phyloP scores from a whole-genome alignment of 1,284 basidiomycete species.

The Marasmius tenuissimus region DNA sequence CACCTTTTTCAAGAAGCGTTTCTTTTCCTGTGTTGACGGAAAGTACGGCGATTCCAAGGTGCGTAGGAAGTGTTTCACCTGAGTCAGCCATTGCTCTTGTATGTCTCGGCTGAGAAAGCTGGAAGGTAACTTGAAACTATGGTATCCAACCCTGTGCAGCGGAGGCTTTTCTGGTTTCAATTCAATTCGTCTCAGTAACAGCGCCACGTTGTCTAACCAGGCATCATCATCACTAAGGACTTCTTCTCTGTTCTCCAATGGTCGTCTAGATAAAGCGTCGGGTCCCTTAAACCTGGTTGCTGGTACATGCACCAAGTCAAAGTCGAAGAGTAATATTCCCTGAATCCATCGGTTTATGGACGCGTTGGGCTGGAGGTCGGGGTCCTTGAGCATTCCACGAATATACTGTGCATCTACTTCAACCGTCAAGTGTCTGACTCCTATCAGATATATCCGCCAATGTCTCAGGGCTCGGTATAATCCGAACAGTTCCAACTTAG shows the following conservation, averaged over 20 bases:
- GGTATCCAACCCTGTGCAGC: neutral
- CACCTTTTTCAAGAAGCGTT: conserved; percentile 9
- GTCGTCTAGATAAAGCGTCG: conserved; percentile 30
- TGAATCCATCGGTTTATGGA: conserved; percentile 37
- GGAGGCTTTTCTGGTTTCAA: neutral
- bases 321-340: conserved; percentile 27
- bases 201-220: conserved; percentile 29
- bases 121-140: neutral
- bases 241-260: conserved; percentile 13
- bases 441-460: conserved; percentile 26
- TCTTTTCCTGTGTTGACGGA: neutral
- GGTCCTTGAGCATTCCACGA: conserved; percentile 34
- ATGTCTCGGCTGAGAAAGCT: neutral
- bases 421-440: conserved; percentile 26
- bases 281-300: conserved; percentile 10
- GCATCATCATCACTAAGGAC: conserved; percentile 23
- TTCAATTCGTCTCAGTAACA: neutral
- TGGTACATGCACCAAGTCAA: conserved; percentile 27
- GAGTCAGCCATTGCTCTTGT: neutral
- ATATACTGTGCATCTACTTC: conserved; percentile 35
- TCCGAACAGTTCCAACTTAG: conserved; percentile 31
- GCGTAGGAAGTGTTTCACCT: neutral
- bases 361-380: conserved; percentile 32
- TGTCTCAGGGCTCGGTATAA: conserved; percentile 23
- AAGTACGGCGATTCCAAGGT: neutral